These are phyloP conservation scores for Rhypophila decipiens DNA, from an alignment of 495 filamentous ascomycete species.

Conservation along the genomic window DNA sequence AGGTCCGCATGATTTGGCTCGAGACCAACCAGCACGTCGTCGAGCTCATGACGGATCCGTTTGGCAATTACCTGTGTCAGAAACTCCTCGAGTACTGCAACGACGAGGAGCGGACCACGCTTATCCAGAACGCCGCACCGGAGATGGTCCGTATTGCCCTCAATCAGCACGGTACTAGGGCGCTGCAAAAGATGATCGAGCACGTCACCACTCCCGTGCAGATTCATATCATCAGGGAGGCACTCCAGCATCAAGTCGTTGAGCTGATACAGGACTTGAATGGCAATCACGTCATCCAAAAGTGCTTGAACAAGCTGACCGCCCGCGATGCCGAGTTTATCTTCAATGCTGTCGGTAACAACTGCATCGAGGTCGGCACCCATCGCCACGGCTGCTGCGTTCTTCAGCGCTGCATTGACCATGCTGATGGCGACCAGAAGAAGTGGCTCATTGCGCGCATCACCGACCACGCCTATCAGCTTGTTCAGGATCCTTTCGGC, in stretches of 20 bases:
- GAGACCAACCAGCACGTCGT: constrained; percentile 88
- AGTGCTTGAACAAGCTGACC: constrained; percentile 89
- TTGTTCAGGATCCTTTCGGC: constrained; percentile 94
- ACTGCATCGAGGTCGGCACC: constrained; percentile 88
- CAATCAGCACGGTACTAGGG: constrained; percentile 93
- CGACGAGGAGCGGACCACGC: constrained; percentile 85
- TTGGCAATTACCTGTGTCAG: constrained; percentile 97
- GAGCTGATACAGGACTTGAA: constrained; percentile 94
- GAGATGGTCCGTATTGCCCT: constrained; percentile 86
- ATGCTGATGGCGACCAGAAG: constrained; percentile 86
- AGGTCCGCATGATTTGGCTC: constrained; percentile 85
- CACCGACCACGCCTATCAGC: constrained; percentile 67
- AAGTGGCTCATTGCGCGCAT: constrained; percentile 78
- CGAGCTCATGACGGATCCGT: constrained; percentile 97
- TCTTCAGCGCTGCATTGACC: constrained; percentile 94
- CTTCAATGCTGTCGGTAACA: constrained; percentile 80
- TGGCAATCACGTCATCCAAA: constrained; percentile 98
- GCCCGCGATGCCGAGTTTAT: constrained; percentile 86
- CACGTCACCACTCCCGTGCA: constrained; percentile 74
- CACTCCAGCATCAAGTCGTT: constrained; percentile 73
- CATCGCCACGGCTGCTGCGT: constrained; percentile 98
- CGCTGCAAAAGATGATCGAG: constrained; percentile 99
- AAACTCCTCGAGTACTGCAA: constrained; percentile 90
- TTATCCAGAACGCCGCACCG: constrained; percentile 81
- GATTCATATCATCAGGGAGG: constrained; percentile 73